Evolutionary conservation across 352 stramenopile genomes (phyloP), one percentile per base, ranked within the genome.

Genomic region (Elongisporangium anandrum): DNA sequence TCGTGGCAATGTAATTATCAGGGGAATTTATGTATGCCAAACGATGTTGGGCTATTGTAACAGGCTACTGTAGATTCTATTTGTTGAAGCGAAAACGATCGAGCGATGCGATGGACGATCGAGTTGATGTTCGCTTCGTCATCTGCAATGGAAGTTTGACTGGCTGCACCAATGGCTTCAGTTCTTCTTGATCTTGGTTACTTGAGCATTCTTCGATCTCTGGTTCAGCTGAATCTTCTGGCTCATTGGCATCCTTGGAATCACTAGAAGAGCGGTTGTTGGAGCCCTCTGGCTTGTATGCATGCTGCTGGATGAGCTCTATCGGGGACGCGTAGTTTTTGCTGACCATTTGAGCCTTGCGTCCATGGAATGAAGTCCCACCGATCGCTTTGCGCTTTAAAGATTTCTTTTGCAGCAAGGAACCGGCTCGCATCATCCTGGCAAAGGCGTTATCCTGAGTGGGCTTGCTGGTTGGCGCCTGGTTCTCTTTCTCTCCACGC

Each of bases 371-470:
- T 12, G 59, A 50, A 56, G 41, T 50, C 12, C 61, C 52, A 26
- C n/a, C 54, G 10, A 29, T 55, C 26, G 68, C 77, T 55, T 79
- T 78, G 23, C 85, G 79, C 61, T 87, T 90, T 29, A 80, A 59
- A 20, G 73, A 77, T 17, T 84, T 65, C 34, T 81, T 79, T 21
- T 81, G 72, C 13, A 88, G 60, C 54, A 74, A 62, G 22, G 79
- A 81, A 0, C 81, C 82, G 19, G 85, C 85, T 15, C 72, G 68
- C 78, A 94, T 90, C 80, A 94, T 90, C 22, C 85, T 72, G 26
- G 81, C 77, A 58, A 94, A 94, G 2, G 85, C 85, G n/a, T 87
- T 94, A 59, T 91, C 80, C 52, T 84, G 82, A 8, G 56, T 55
- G 2, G 50, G 29, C 9, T 52, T 52, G 15, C 24, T 51, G 59